Percentiles rank a stretch among this genome's conserved stretches.
Conservation (phyloP, 176 grass and related monocot species). For the Eragrostis nindensis region DNA sequence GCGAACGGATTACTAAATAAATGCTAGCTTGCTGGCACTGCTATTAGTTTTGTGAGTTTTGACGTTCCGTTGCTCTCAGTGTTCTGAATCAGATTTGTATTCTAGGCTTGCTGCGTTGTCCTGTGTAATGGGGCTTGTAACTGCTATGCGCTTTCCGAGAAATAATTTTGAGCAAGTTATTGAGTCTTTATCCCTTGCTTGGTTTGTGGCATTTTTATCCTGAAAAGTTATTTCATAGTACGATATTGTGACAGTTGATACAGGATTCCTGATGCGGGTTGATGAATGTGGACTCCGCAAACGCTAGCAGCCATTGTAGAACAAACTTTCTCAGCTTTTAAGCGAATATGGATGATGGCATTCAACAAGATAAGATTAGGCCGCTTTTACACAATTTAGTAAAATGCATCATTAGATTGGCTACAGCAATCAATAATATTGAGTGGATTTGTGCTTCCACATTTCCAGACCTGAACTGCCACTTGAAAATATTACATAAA, state of each 20-base stretch:
- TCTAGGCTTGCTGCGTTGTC: conserved; percentile 7
- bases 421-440: not conserved
- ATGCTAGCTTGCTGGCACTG: conserved; percentile 40
- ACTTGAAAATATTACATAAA: conserved; percentile 4
- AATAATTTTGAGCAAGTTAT: conserved; percentile 29
- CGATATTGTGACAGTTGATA: not conserved
- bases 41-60: conserved; percentile 38
- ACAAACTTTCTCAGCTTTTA: not conserved
- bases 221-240: not conserved
- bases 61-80: conserved; percentile 14
- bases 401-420: conserved; percentile 6
- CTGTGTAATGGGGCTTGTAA: conserved; percentile 50
- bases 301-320: too few species aligned
- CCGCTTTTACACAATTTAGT: not conserved
- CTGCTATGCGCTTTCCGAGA: conserved; percentile 8
- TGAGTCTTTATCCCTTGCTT: not conserved
- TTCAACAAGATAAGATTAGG: not conserved
- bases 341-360: not conserved
- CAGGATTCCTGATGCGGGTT: not conserved
- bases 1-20: conserved; percentile 52
- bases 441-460: not conserved
- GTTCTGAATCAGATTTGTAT: conserved; percentile 53
- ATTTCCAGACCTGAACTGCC: not conserved
- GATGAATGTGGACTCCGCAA: not conserved
- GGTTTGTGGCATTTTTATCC: not conserved